A percentile compares a stretch with the other conserved stretches of the same genome.
These are phyloP conservation scores for Eucalyptus cladocalyx DNA, from an alignment of 345 rosid genomes.

Conservation along the genomic window DNA sequence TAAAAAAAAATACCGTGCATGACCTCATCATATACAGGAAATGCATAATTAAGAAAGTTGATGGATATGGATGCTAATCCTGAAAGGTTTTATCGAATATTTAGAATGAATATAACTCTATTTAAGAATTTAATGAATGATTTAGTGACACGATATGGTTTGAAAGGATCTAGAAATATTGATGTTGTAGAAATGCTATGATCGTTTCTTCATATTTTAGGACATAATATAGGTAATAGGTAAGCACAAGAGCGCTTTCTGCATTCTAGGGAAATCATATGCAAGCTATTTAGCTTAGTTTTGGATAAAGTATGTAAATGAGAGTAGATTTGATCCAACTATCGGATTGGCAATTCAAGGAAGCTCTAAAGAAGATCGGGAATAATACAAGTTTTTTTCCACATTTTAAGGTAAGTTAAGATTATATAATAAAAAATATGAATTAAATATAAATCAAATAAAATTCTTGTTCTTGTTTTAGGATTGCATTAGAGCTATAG, in stretches of 20 bases:
- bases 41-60: not conserved
- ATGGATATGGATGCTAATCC: not conserved
- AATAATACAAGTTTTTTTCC: too few species aligned
- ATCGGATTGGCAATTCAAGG: not conserved
- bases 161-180: too few species aligned
- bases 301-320: not conserved
- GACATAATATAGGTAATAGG: not conserved
- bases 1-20: not conserved
- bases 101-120: not conserved
- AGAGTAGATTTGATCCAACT: not conserved
- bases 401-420: not conserved
- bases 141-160: too few species aligned
- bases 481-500: not conserved
- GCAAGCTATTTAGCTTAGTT: not conserved
- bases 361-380: not conserved
- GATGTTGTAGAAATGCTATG: not conserved
- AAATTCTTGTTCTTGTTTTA: too few species aligned
- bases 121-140: too few species aligned
- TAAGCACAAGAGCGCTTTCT: not conserved
- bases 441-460: too few species aligned
- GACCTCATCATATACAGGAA: not conserved
- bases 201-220: too few species aligned
- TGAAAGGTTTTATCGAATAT: too few species aligned
- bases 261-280: too few species aligned
- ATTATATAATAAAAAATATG: too few species aligned